Percentiles rank a stretch among this genome's conserved stretches.
phyloP scores from a whole-genome alignment of 148 eudicot genomes.

The Rhododendron vialii region DNA sequence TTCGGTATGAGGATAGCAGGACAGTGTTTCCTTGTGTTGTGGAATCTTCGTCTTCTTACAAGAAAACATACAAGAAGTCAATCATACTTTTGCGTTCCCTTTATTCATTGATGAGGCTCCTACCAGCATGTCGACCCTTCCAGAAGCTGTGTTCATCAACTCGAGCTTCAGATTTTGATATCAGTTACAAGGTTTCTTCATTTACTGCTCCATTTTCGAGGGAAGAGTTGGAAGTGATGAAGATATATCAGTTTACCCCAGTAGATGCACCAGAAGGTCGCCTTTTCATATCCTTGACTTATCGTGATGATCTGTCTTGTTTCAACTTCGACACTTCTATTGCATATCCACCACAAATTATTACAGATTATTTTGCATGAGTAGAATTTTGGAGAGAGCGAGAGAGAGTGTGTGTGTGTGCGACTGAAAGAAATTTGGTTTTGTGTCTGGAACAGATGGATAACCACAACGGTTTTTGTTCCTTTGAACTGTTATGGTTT shows the following conservation, averaged over 20 bases:
- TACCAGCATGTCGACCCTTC: constrained; percentile 73
- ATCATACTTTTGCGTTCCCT: constrained; percentile 79
- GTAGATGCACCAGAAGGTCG: constrained; percentile 79
- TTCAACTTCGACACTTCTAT: constrained; percentile 61
- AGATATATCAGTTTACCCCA: constrained; percentile 55
- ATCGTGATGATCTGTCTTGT: constrained; percentile 60
- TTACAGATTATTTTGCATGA: constrained; percentile 70
- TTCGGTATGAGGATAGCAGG: constrained; percentile 63
- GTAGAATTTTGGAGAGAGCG: not conserved
- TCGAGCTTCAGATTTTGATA: constrained; percentile 55
- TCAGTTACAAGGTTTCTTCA: constrained; percentile 73
- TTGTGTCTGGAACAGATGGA: not conserved
- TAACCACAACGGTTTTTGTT: not conserved
- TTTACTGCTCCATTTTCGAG: constrained; percentile 73
- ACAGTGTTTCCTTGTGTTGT: constrained; percentile 30
- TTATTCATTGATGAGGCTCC: constrained; percentile 74
- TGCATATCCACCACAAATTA: constrained; percentile 73
- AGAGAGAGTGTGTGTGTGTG: not conserved
- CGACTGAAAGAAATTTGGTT: not conserved
- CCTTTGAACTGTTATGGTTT: not conserved
- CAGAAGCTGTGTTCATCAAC: constrained; percentile 48
- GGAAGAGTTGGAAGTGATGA: constrained; percentile 66
- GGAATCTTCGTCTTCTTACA: constrained; percentile 50
- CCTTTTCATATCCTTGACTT: constrained; percentile 66
- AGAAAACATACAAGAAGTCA: constrained; percentile 81